Evolutionary conservation across 2,329 filamentous ascomycete species (phyloP), one percentile per base, ranked within the genome.

Genomic region (Neofusicoccum parvum): DNA sequence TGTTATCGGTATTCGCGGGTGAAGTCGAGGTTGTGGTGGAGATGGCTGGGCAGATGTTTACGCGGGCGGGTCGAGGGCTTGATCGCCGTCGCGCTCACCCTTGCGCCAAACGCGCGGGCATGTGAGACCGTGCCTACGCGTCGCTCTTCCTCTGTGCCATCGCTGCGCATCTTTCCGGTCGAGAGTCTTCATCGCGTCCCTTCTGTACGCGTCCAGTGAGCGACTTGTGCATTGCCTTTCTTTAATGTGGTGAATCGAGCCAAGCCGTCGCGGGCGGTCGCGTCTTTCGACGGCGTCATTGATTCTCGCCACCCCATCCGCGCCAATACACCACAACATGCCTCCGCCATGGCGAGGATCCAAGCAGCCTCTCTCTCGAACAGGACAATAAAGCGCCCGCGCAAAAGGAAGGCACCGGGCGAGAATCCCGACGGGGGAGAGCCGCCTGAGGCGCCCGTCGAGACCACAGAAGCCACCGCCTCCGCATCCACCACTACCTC

Each of bases 341-440:
- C 46, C 37, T 51, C 17, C 36, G 64, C 60, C 14, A 80, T 80
- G 78, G 73, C 73, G 37, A 77, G 74, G 59, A 49, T 82, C 62
- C 80, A 81, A 72, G 80, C 77, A 62, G 79, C 79, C 17, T 76
- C 78, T 7, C 78, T 81, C 11, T 81, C 80, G n/a, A 74, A 77
- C 37, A 79, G 81, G 66, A 72, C 80, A 14, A 73, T 80, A 34
- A 78, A 75, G 58, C 74, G 79, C 15, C 84, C 83, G 70, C 72
- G 81, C 39, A 83, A 83, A 69, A 70, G 72, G 27, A 74, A 77
- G 49, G 54, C 66, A 1, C 66, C 58, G n/a, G 70, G 74, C 6
- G 71, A 72, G 11, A 6, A 10, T 5, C 3, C 32, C 12, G 36
- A 43, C 45, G 43, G 54, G 32, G 54, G 39, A n/a, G 71, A 74